Evolutionary conservation across 768 basidiomycete genomes (phyloP).

Genomic region (Psilocybe subaeruginosa): DNA sequence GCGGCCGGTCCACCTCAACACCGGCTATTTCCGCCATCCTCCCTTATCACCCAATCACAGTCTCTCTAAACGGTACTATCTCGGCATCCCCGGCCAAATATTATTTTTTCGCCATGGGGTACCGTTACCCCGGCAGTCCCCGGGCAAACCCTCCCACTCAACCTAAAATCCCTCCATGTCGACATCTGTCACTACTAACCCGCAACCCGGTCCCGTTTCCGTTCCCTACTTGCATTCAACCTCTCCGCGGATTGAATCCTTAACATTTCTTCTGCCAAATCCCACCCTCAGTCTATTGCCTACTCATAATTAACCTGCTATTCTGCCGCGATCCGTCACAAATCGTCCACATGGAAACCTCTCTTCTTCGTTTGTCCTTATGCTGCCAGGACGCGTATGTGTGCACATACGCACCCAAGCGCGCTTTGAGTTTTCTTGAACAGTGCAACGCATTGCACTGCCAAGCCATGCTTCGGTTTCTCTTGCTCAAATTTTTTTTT

Average conservation of each 20-base stretch:
- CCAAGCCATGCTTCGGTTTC: too few relatives aligned
- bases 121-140: neutral
- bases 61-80: slow-evolving; percentile 3
- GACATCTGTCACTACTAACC: too few relatives aligned
- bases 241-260: neutral
- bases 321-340: too few relatives aligned
- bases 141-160: neutral
- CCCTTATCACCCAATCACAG: slow-evolving; percentile 17
- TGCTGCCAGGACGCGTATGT: too few relatives aligned
- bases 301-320: neutral
- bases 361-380: neutral
- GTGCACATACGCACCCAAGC: too few relatives aligned
- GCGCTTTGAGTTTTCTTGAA: too few relatives aligned
- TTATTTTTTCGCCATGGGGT: neutral
- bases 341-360: neutral
- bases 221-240: too few relatives aligned
- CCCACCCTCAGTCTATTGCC: neutral
- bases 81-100: slow-evolving; percentile 1
- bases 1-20: neutral
- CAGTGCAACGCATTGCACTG: too few relatives aligned
- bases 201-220: neutral
- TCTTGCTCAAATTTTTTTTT: too few relatives aligned
- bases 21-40: slow-evolving; percentile 6
- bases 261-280: too few relatives aligned
- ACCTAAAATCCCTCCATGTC: neutral